These are phyloP conservation scores for Tolypocladium inflatum DNA, from an alignment of 2,329 filamentous ascomycete genomes.

Conservation along the genomic window DNA sequence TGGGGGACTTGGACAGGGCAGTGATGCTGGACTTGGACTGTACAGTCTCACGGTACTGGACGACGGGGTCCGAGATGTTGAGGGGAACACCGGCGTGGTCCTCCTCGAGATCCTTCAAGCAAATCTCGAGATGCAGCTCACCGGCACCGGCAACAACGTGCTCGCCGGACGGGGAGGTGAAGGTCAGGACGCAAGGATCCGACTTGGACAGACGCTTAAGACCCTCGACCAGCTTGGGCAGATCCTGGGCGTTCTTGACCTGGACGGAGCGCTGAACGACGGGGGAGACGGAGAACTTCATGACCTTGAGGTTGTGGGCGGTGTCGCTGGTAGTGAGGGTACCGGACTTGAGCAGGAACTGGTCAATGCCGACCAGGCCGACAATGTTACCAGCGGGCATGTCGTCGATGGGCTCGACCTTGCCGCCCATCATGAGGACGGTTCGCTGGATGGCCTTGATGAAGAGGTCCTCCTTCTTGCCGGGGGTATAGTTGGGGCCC, in stretches of 20 bases:
- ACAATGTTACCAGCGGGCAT: slow-evolving; percentile 99
- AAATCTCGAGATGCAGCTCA: slow-evolving; percentile 99
- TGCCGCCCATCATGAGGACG: slow-evolving; percentile 99
- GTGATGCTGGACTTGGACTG: slow-evolving; percentile 78
- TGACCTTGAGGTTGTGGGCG: slow-evolving; percentile 99
- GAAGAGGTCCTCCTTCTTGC: slow-evolving; percentile 98
- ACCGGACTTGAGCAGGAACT: slow-evolving; percentile 99
- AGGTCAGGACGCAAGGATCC: slow-evolving; percentile 92
- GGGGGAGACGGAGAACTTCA: slow-evolving; percentile 99
- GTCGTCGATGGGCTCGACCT: slow-evolving; percentile 97
- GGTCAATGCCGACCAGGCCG: slow-evolving; percentile 97
- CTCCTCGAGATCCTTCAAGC: slow-evolving; percentile 99
- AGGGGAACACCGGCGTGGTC: slow-evolving; percentile 98
- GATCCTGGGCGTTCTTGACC: slow-evolving; percentile 99
- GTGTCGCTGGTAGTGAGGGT: slow-evolving; percentile 95
- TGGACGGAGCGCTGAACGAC: slow-evolving; percentile 98
- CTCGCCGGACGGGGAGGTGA: slow-evolving; percentile 87
- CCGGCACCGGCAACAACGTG: slow-evolving; percentile 98
- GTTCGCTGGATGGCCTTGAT: slow-evolving; percentile 99
- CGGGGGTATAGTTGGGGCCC: slow-evolving; percentile 95
- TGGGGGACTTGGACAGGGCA: slow-evolving; percentile 97
- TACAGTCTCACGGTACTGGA: slow-evolving; percentile 98
- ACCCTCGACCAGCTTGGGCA: slow-evolving; percentile 99
- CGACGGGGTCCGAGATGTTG: slow-evolving; percentile 95
- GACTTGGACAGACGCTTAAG: slow-evolving; percentile 99